Percentiles rank a stretch among this genome's conserved stretches.
phyloP scores from a whole-genome alignment of 148 eudicot genomes.

The Rhododendron molle region DNA sequence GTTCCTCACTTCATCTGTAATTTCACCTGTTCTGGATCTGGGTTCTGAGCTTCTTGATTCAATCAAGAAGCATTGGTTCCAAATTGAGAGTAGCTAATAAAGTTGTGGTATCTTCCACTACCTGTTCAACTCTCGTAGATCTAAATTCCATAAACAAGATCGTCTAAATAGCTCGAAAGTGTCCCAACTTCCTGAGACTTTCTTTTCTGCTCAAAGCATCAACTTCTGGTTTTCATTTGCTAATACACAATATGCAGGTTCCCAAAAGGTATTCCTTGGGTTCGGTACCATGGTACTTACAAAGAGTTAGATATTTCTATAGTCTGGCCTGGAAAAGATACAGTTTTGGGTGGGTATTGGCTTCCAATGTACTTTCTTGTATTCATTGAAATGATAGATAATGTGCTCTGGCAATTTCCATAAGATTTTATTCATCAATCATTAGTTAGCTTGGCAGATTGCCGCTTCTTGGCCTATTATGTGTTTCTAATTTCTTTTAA shows the following conservation, averaged over 20 bases:
- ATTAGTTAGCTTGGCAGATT: too few species aligned
- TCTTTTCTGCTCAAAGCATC: not conserved
- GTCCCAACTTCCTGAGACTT: not conserved
- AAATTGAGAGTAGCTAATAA: not conserved
- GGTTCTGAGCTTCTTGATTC: not conserved
- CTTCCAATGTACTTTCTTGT: too few species aligned
- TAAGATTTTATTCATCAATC: too few species aligned
- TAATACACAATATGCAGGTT: conserved; percentile 46
- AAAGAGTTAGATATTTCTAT: too few species aligned
- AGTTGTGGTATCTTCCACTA: not conserved
- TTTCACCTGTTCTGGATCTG: not conserved
- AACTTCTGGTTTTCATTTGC: not conserved
- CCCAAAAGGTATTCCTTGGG: conserved; percentile 58
- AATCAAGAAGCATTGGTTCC: not conserved
- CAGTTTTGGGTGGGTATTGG: too few species aligned
- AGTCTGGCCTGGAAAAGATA: too few species aligned
- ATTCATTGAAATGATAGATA: too few species aligned
- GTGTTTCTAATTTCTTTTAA: not conserved
- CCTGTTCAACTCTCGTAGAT: not conserved
- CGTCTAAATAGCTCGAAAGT: not conserved
- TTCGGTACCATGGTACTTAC: too few species aligned
- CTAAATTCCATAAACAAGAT: not conserved
- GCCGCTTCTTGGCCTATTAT: not conserved
- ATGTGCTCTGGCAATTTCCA: too few species aligned
- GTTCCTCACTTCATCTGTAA: not conserved